Evolutionary conservation across 176 grass and related monocot genomes (phyloP).

Genomic region (Aegilops bicornis): DNA sequence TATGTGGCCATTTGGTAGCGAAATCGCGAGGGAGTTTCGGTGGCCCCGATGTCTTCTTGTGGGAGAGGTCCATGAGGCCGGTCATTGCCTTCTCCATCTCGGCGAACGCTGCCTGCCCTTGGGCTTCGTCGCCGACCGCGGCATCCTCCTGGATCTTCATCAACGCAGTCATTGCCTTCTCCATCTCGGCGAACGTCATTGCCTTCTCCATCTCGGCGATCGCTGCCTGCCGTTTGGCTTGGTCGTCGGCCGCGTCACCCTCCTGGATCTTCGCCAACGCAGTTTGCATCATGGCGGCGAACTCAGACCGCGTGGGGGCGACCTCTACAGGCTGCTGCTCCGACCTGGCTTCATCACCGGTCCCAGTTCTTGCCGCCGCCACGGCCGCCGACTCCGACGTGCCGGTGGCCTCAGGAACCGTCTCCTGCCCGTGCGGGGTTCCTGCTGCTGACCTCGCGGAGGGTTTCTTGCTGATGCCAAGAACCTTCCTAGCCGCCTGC

Average conservation of each 20-base stretch:
- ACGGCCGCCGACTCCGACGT: neutral
- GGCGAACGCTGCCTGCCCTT: conserved; percentile 17
- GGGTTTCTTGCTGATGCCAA: neutral
- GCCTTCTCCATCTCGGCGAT: conserved; percentile 26
- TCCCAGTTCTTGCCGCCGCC: neutral
- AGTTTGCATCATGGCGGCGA: conserved; percentile 12
- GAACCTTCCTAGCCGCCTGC: conserved; percentile 17
- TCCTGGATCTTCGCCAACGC: conserved; percentile 25
- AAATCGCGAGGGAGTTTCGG: conserved; percentile 30
- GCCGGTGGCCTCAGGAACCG: neutral
- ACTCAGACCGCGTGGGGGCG: conserved; percentile 18
- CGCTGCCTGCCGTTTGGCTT: conserved; percentile 10
- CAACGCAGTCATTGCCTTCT: conserved; percentile 15
- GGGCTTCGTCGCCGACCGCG: neutral
- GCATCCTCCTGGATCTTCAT: neutral
- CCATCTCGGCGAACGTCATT: conserved; percentile 24
- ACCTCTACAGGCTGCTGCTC: neutral
- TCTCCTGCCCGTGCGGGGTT: neutral
- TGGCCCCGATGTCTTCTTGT: neutral
- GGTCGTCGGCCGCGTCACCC: neutral
- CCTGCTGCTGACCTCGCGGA: neutral
- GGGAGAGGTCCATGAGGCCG: conserved; percentile 38
- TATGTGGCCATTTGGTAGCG: conserved; percentile 11
- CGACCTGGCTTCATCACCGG: neutral
- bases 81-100: conserved; percentile 37